Conservation (phyloP, 2,329 filamentous ascomycete genomes). For the Fusarium secorum region DNA sequence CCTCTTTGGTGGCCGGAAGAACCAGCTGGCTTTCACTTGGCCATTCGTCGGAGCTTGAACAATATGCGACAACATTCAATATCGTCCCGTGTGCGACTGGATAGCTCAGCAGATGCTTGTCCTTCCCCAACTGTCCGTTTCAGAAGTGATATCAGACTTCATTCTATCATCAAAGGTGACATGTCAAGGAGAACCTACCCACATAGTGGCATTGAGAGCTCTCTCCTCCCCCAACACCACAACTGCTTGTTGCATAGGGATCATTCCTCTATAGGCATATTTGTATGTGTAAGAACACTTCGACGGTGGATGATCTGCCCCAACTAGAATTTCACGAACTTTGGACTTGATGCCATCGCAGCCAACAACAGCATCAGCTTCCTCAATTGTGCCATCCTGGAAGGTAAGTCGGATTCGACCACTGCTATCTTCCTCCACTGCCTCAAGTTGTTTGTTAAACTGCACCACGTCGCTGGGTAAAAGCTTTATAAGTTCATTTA, state of each 20-base stretch:
- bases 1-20: not conserved
- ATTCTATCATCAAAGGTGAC: accelerated
- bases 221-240: not conserved
- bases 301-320: accelerated
- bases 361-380: not conserved
- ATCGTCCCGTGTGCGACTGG: not conserved
- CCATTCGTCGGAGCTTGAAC: not conserved
- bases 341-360: not conserved
- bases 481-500: not conserved
- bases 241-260: not conserved
- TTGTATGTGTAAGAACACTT: not conserved
- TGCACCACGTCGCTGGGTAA: not conserved
- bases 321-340: not conserved
- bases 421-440: accelerated
- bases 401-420: not conserved
- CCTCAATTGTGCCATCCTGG: accelerated
- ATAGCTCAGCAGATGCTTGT: not conserved
- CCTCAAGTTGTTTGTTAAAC: not conserved
- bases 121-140: accelerated
- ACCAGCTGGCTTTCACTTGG: not conserved
- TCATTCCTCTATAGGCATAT: not conserved
- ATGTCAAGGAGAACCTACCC: not conserved
- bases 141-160: accelerated
- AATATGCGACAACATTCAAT: not conserved
- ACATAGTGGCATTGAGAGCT: not conserved